Base-by-base conservation (phyloP, 1,284 basidiomycete genomes). In the Papiliotrema flavescens region DNA sequence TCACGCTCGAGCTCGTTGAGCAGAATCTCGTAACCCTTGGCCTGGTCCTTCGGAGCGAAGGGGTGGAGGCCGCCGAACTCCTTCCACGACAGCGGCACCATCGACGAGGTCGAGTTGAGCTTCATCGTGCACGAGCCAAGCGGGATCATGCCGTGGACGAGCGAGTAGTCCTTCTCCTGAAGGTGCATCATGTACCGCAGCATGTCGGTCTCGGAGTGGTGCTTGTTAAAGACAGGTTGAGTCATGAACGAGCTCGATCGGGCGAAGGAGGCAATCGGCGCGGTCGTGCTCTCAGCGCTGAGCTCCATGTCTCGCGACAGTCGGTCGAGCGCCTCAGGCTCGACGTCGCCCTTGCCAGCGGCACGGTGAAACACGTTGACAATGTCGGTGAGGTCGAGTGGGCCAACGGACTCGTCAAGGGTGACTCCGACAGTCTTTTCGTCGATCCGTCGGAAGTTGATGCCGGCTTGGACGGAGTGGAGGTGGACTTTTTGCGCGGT, bases 131-230 rank as follows among this genome's bases (percentile, higher is more conserved):
- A 94, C 68, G 89, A 95, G 53, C 95, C 95, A 14, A 98, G 85
- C 4, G 96, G 89, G 67, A 97, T 97, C 92, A 98, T 98, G 39
- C 90, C 86, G 73, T 98, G 94, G 6, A 90, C 88, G 35, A 98
- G 86, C 32, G 90, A 90, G 54, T 98, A 84, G 74, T 98, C 95
- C 80, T 98, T 98, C 53, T 86, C 85, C 64, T 95, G 90, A 45
- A 98, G 83, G 65, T 91, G 86, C 78, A 92, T 85, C 73, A 98
- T 90, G 79, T 97, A 97, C 45, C 93, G 89, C 48, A 98, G 81
- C 88, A 98, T 91, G 79, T 97, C 91, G 1, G 95, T 98, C 80
- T 98, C 95, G 8, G 91, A 95, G 73, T 96, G 94, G 73, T 98
- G 89, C 51, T 85, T 84, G 79, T 93, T 93, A 80, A 97, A 98